Conservation (phyloP, 306 rosid species). For the Vigna trinervia region DNA sequence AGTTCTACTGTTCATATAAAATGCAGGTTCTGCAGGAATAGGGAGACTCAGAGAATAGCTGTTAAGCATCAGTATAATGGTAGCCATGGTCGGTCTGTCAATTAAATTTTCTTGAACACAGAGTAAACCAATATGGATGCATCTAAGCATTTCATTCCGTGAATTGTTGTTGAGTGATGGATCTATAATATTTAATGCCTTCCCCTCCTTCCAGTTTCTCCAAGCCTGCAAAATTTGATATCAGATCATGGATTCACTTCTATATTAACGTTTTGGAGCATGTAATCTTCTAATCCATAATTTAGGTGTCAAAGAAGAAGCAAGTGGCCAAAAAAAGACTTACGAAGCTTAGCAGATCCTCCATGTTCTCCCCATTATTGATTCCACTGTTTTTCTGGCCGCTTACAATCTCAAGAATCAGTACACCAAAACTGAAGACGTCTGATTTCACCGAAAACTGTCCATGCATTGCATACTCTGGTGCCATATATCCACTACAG, state of each 20-base stretch:
- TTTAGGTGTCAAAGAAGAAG: neutral
- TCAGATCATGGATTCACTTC: neutral
- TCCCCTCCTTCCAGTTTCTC: conserved; percentile 19
- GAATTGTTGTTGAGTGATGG: neutral
- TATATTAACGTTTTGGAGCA: neutral
- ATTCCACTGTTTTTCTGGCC: conserved; percentile 3
- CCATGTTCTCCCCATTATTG: neutral
- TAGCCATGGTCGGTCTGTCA: conserved; percentile 1
- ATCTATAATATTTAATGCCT: neutral
- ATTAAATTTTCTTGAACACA: conserved; percentile 11
- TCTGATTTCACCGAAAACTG: conserved; percentile 6
- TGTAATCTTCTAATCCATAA: neutral
- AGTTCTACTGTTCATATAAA: conserved; percentile 3
- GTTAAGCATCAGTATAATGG: neutral
- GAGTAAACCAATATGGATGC: conserved; percentile 17
- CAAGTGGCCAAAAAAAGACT: neutral
- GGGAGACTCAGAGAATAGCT: conserved; percentile 4
- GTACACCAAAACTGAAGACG: neutral
- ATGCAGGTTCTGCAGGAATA: neutral
- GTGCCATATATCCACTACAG: conserved; percentile 21
- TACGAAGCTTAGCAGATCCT: neutral
- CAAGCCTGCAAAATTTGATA: conserved; percentile 2
- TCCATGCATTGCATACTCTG: conserved; percentile 1
- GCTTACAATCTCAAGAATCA: neutral
- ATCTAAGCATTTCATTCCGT: neutral